Base-by-base conservation (phyloP, 169 alveolate genomes). In the Plasmodium ovale region DNA sequence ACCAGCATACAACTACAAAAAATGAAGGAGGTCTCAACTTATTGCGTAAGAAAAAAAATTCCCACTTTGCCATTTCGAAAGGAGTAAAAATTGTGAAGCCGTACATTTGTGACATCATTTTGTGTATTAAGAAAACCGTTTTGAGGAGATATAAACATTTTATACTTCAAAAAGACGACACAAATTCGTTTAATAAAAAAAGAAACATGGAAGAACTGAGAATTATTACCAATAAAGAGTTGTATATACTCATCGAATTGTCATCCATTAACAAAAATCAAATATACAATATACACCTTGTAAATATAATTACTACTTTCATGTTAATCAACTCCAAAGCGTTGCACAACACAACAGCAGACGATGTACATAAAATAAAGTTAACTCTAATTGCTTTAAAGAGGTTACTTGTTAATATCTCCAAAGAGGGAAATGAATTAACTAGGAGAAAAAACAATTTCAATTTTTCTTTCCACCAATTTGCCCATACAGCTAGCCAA, bases 211-310 rank as follows among this genome's bases (percentile, higher is more conserved):
- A 47, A 10, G 87, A 53, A 21, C 16, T 85, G 27, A 54, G 23
- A 54, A 54, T 85, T 85, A 60, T 85, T 69, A 69, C 16, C 31
- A 58, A 85, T 85, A 85, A 85, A 58, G 91, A 85, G 44, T 44
- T 85, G 21, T 51, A 85, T 49, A 85, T 85, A 16, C 39, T 85
- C 67, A 85, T 85, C 42, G 91, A 85, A 58, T 69, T 85, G 5
- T 67, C 91, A n/a, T n/a, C 91, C n/a, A 31, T 85, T 27, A 85
- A 85, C n/a, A 68, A 68, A 68, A 69, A 85, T 62, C 62, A 68
- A 33, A 62, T 47, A 25, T 25, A 69, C 23, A 85, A 69, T 10
- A 68, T 85, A n/a, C 85, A 85, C 49, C 49, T 85, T 51, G 69
- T 85, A 9, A 85, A 85, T 64, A 35, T 70, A 31, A 56, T 85